phyloP scores from a whole-genome alignment of 2,329 filamentous ascomycete genomes.

The Diaporthe australafricana region DNA sequence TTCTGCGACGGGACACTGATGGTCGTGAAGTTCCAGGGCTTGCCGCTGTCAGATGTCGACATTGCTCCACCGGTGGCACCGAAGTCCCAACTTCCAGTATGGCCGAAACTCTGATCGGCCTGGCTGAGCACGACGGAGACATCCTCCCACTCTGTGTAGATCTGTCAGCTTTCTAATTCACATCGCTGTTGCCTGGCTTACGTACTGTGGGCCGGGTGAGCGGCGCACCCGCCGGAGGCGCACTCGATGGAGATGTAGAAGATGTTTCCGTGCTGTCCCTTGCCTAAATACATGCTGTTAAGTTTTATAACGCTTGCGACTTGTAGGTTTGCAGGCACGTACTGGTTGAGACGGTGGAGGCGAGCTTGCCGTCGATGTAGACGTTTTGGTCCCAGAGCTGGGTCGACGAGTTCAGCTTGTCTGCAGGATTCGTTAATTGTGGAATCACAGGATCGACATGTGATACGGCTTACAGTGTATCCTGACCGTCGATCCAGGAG shows the following conservation, averaged over 20 bases:
- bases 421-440: neutral
- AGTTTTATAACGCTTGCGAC: neutral
- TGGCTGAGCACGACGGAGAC: conserved; percentile 3
- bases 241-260: conserved; percentile 21
- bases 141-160: neutral
- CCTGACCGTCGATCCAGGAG: conserved; percentile 6
- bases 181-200: neutral
- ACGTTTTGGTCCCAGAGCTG: conserved; percentile 18
- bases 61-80: conserved; percentile 15
- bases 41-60: neutral
- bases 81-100: neutral
- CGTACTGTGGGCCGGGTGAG: conserved; percentile 3
- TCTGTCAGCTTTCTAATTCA: neutral
- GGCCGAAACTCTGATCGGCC: neutral
- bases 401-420: conserved; percentile 4
- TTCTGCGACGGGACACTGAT: neutral
- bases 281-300: neutral
- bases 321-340: neutral
- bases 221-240: neutral
- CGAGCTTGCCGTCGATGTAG: neutral
- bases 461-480: neutral
- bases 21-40: conserved; percentile 8
- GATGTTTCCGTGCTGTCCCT: conserved; percentile 4
- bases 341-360: conserved; percentile 5
- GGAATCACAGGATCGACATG: neutral